Base-by-base conservation (phyloP, 129 eudicot species). In the Rutidosis leptorrhynchoides region DNA sequence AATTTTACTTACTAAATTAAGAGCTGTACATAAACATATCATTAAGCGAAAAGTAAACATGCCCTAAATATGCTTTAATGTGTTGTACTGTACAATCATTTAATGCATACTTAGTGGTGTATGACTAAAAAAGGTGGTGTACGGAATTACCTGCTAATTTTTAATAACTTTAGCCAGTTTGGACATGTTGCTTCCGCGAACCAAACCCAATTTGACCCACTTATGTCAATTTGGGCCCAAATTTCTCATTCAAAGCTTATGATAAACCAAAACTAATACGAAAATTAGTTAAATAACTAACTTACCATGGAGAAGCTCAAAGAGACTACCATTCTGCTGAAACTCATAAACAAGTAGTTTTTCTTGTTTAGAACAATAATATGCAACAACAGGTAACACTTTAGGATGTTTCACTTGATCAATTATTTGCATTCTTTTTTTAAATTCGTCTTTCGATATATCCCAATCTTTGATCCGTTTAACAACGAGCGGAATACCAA, bases 381-480 rank as follows among this genome's bases (percentile, higher is more conserved):
- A 85, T 2, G 93, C 96, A 53, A 81, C 67, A 12, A 79, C 23
- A 0, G 84, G 85, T 62, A 85, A 67, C 67, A 85, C 85, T 28
- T 83, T 81, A 6, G 70, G 85, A 73, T 89, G 93, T 77, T 72
- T 85, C 25, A 72, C 83, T 68, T 70, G 64, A 45, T 83, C 89
- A 29, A 85, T 73, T 61, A 71, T 78, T 63, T 70, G 82, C 93
- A 89, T 83, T 76, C 93, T 78, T 72, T 78, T 85, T 82, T 81
- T 83, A 68, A 89, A 89, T 10, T 85, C 83, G 7, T 73, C 87
- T 24, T 64, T 79, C 14, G 89, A 71, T 55, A 89, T 83, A 6
- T 71, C 79, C 93, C 93, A 85, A 43, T 89, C 84, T 75, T 80
- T 80, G 32, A 89, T 85, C 74, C 96, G 76, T 65, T 89, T 89